phyloP scores from a whole-genome alignment of 2,329 filamentous ascomycete species.

The Alternaria sp. region DNA sequence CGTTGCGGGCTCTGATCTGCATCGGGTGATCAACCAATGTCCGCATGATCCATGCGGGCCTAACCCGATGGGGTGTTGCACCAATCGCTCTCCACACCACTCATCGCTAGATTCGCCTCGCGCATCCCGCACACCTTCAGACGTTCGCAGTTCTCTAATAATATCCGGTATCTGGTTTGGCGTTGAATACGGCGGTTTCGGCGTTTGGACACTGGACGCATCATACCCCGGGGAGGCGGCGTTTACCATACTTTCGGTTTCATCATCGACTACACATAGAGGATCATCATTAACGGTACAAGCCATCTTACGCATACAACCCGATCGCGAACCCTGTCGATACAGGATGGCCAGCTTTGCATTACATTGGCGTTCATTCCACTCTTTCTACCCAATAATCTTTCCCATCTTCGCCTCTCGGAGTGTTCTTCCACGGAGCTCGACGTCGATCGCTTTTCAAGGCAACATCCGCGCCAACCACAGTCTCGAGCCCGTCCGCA shows the following conservation, averaged over 20 bases:
- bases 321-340: conserved; percentile 18
- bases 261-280: conserved; percentile 13
- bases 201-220: conserved; percentile 30
- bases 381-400: background rate
- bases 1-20: conserved; percentile 32
- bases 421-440: conserved; percentile 6
- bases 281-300: conserved; percentile 19
- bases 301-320: conserved; percentile 18
- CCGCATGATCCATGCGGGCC: conserved; percentile 33
- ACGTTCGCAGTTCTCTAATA: conserved; percentile 11
- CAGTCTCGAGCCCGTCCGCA: background rate
- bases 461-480: background rate
- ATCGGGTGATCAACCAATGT: conserved; percentile 44
- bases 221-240: conserved; percentile 44
- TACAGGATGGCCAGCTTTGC: conserved; percentile 18
- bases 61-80: conserved; percentile 31
- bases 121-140: conserved; percentile 22
- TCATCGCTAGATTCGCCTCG: conserved; percentile 30
- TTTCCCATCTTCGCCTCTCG: background rate
- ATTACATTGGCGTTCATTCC: conserved; percentile 19
- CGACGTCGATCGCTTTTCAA: background rate
- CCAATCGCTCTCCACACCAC: conserved; percentile 36
- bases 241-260: conserved; percentile 26
- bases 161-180: conserved; percentile 17
- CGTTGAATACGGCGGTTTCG: conserved; percentile 22